Evolutionary conservation across 2,329 filamentous ascomycete genomes (phyloP), one percentile per base, ranked within the genome.

Genomic region (Aspergillus nomiae): DNA sequence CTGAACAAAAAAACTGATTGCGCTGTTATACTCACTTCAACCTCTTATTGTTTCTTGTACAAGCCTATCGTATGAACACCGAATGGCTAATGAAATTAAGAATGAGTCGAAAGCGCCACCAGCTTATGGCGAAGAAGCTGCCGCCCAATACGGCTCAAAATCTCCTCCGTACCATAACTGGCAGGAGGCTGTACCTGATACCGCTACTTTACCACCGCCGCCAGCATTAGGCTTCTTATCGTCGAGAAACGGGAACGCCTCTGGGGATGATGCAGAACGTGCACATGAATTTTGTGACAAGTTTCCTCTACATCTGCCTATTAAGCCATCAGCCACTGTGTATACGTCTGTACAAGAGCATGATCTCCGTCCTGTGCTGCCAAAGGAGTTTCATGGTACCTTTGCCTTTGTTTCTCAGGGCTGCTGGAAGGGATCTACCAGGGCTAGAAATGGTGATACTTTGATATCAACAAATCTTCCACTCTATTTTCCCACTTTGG

Each of bases 131-230:
- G 16, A 34, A 46, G 19, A 45, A 50, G 21, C 46, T 43, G 24
- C 28, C 50, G 50, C 36, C 10, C 5, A 24, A 51, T 50, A 54
- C 5, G 54, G 75, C 78, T 28, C 85, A 48, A 45, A 43, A 14
- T 58, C 85, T 16, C 85, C 85, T 21, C 83, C 85, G 30, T 87
- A 88, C 69, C 86, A 89, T 72, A 85, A 87, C 74, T 89, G 87
- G 87, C 83, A 85, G 58, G 75, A 78, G 46, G 78, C 83, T 2
- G 81, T 89, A 4, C 86, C 86, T 7, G 87, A 89, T 69, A 88
- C 81, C 19, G 74, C 85, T 5, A 78, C 83, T n/a, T 80, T 89
- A 11, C 86, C 86, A 3, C 87, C 87, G 32, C 86, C 87, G 1
- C 87, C 87, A 9, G 79, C 83, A 2, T 76, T 87, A 38, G 80